Base-by-base conservation (phyloP, 768 basidiomycete species). In the Hirschioporus abietinus region DNA sequence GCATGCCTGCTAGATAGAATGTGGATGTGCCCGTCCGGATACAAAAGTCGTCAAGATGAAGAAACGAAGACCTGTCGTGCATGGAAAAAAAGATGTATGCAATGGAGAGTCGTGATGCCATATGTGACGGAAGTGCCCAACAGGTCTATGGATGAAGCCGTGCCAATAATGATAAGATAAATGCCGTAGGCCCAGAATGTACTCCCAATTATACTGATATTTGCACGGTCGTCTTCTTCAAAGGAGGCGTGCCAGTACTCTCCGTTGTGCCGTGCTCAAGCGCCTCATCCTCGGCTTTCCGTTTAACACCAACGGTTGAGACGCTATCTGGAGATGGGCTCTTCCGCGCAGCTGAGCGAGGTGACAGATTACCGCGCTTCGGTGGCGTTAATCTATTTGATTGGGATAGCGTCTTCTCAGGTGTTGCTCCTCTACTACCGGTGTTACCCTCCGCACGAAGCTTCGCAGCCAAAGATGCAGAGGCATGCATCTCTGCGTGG, bases 401-500 rank as follows among this genome's bases (percentile, higher is more conserved):
- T 68, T 70, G 62, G 42, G 42, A 42, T 27, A 24, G 61, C 25
- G 70, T 17, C 30, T 76, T 79, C 74, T 93, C 92, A 75, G 92
- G 92, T 23, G 92, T 93, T 72, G 83, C 83, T 71, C 89, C 88
- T 69, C 92, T 88, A 79, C 91, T 93, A 67, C 81, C 30, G 62
- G 72, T 58, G 72, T 71, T 72, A 78, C 78, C 76, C 60, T 91
- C 88, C 77, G 79, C 84, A 66, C 88, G 88, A 72, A 93, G 76
- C 61, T 88, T 86, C 8, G 86, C 84, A 64, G 88, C 90, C 64
- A 92, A 79, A 71, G 76, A 89, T 70, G 86, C 84, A 63, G 86
- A 89, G 26, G 77, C 80, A 52, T 84, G 75, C 42, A 90, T 90
- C 75, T 96, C 95, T 26, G 92, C 91, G 78, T 93, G 91, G 77